Evolutionary conservation across 2,329 filamentous ascomycete species (phyloP), one percentile per base, ranked within the genome.

Genomic region (Trichoderma harzianum): DNA sequence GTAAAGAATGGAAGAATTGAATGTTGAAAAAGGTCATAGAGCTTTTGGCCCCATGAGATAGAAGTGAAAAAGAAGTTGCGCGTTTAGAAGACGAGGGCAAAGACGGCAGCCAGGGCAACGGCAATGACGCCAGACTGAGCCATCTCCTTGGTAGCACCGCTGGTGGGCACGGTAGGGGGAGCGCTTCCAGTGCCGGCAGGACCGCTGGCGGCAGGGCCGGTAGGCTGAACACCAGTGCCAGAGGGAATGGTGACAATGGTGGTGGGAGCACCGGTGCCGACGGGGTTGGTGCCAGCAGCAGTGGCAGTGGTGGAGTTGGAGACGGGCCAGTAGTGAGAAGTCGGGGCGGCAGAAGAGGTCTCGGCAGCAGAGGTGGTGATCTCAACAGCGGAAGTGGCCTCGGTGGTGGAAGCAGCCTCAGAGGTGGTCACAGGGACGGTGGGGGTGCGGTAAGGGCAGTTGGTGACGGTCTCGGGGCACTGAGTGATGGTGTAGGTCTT

Each of bases 401-500:
- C 32, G 21, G 82, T 61, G 24, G 67, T 53, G 8, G 71, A 21
- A 61, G 72, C 39, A 28, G 43, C 60, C 67, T 43, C 70, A 24
- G 73, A 67, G 36, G 75, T 74, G n/a, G 73, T 72, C 72, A 72
- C 72, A 47, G 72, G 69, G n/a, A 58, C 36, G 58, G 74, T 73
- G 55, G 76, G 75, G 74, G 73, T 78, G 74, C 76, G 78, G 72
- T 78, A 77, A 69, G 84, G 83, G 82, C 85, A 86, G 78, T 84
- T 79, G 74, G 81, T 79, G 73, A 82, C 79, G 12, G 79, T 80
- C 57, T 84, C 82, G 77, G 83, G 81, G 82, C 85, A 86, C 76
- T 80, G 76, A 71, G 85, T 87, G 77, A 87, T 80, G 77, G 85
- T 87, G 74, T 84, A 72, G 65, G 82, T 83, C 75, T 77, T 78